Base-by-base conservation (phyloP, 768 basidiomycete genomes). In the Collybia nuda region DNA sequence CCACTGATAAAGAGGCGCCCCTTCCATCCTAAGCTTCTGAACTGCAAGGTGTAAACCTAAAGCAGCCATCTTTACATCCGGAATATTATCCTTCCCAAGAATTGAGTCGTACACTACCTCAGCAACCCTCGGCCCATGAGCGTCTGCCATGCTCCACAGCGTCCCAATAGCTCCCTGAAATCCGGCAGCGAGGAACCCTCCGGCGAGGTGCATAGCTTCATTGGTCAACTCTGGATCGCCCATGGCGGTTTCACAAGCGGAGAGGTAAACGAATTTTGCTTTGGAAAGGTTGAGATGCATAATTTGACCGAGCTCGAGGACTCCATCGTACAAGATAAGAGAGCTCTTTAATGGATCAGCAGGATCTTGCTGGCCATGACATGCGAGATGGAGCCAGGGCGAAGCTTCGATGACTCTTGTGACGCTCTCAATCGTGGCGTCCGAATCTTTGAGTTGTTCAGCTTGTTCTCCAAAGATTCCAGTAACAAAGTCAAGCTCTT, bases 211-310 rank as follows among this genome's bases (percentile, higher is more conserved):
- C 5, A 73, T 56, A 0, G 59, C 42, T 40, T 56, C 43, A 9
- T 61, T 55, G 11, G 55, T 36, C 12, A 58, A 52, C 5, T 56
- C 35, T 24, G 56, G 40, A n/a, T 57, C 55, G 1, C 68, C 65
- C n/a, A 48, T 60, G 0, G 69, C 69, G 8, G 68, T 75, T 45
- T 75, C 60, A 48, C 74, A 75, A 1, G 73, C 72, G 0, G 71
- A 72, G 8, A 75, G 62, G 53, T 72, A 68, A 0, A 68, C 73
- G 24, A 75, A 55, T 37, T 54, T 50, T 29, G 58, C 50, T 54
- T 50, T 12, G 8, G 46, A 29, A 51, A 61, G 35, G 51, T 53
- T n/a, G 3, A 51, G 18, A 59, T 12, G 41, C 45, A 58, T 52
- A 23, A 61, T 54, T 15, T 23, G 46, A 45, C 60, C 24, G 12